These are phyloP conservation scores for Scedosporium dehoogii DNA, from an alignment of 2,329 filamentous ascomycete species.

Conservation along the genomic window DNA sequence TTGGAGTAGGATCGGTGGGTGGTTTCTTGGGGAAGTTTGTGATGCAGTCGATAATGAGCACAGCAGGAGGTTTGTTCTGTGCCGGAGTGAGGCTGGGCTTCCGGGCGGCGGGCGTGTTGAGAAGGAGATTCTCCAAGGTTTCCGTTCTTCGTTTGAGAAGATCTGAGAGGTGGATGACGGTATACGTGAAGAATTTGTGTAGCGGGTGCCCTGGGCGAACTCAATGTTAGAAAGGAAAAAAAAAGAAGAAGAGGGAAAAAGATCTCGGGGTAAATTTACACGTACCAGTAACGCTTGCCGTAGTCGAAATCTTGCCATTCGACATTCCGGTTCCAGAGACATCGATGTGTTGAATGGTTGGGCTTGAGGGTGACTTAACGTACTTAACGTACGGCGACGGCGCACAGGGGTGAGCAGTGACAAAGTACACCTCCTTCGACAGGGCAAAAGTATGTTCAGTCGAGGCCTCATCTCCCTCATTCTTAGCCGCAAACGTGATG, in stretches of 20 bases:
- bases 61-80: conserved; percentile 24
- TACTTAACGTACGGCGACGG: conserved; percentile 47
- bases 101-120: conserved; percentile 21
- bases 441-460: conserved; percentile 33
- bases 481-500: conserved; percentile 27
- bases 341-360: conserved; percentile 48
- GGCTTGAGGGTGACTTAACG: conserved; percentile 48
- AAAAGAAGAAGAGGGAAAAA: background rate
- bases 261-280: background rate
- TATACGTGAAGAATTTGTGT: conserved; percentile 53
- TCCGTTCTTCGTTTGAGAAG: conserved; percentile 37
- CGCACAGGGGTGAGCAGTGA: conserved; percentile 56
- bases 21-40: conserved; percentile 36
- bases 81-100: conserved; percentile 14
- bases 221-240: conserved; percentile 7
- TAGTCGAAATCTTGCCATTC: conserved; percentile 31
- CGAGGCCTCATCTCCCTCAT: conserved; percentile 28
- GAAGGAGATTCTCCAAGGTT: conserved; percentile 37
- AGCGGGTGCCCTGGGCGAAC: conserved; percentile 43
- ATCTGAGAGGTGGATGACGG: conserved; percentile 47
- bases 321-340: conserved; percentile 33
- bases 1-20: conserved; percentile 30
- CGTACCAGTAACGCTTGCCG: conserved; percentile 38
- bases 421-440: conserved; percentile 51
- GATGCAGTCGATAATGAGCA: conserved; percentile 55